A percentile compares a stretch with the other conserved stretches of the same genome.
Evolutionary conservation across 352 stramenopile species (phyloP).

Genomic region (Globisporangium nodosum): DNA sequence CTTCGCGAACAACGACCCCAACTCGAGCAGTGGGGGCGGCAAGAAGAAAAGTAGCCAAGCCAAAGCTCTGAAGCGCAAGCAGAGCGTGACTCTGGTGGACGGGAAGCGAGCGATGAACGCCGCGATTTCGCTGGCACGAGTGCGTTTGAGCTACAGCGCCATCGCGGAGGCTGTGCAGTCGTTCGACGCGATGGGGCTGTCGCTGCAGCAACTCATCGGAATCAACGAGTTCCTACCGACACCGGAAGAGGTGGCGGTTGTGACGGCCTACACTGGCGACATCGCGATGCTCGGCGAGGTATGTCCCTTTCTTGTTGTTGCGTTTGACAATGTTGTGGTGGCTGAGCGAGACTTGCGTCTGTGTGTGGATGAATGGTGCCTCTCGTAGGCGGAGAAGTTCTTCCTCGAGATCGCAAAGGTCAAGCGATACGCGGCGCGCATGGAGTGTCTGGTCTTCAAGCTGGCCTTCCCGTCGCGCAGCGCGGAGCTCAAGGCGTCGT

Average conservation of each 20-base stretch:
- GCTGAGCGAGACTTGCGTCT: slow-evolving; percentile 2
- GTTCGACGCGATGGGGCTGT: slow-evolving; percentile 62
- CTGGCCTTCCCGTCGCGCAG: slow-evolving; percentile 64
- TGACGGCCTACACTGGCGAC: slow-evolving; percentile 81
- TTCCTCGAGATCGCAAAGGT: slow-evolving; percentile 85
- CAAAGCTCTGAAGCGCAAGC: slow-evolving; percentile 60
- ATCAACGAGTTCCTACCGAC: slow-evolving; percentile 94
- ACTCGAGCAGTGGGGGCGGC: slow-evolving; percentile 2
- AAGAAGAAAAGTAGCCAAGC: slow-evolving; percentile 44
- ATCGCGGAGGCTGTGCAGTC: slow-evolving; percentile 71
- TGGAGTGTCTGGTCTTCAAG: slow-evolving; percentile 82
- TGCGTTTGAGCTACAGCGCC: slow-evolving; percentile 91
- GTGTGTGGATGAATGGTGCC: not conserved
- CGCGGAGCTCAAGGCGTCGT: slow-evolving; percentile 75
- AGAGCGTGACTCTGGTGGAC: slow-evolving; percentile 91
- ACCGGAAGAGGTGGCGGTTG: slow-evolving; percentile 82
- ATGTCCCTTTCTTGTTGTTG: slow-evolving; percentile 6
- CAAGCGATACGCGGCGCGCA: slow-evolving; percentile 50
- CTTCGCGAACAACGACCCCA: slow-evolving; percentile 57
- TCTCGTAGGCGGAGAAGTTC: slow-evolving; percentile 73
- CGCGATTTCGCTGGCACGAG: slow-evolving; percentile 92
- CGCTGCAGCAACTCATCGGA: slow-evolving; percentile 73
- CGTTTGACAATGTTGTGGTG: not conserved
- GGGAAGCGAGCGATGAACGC: slow-evolving; percentile 97
- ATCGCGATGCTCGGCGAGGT: slow-evolving; percentile 60